Conservation (phyloP, 257 asterid species). For the Petunia axillaris region DNA sequence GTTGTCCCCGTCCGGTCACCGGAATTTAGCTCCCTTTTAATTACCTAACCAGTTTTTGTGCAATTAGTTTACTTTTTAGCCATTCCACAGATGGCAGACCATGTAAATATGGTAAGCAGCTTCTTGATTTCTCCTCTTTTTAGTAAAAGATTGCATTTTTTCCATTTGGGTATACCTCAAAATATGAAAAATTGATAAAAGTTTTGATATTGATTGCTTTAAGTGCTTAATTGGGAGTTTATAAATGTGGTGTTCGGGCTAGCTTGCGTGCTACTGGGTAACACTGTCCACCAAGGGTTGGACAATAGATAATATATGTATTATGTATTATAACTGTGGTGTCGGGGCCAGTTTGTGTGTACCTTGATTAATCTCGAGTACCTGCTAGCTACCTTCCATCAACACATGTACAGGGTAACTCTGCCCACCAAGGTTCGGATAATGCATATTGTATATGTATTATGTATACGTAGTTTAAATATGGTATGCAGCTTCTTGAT, state of each 20-base stretch:
- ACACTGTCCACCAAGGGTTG: too few relatives aligned
- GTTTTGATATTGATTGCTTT: neutral
- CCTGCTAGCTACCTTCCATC: too few relatives aligned
- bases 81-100: slow-evolving; percentile 14
- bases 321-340: too few relatives aligned
- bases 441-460: too few relatives aligned
- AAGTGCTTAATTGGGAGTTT: neutral
- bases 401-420: too few relatives aligned
- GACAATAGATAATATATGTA: too few relatives aligned
- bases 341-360: too few relatives aligned
- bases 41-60: neutral
- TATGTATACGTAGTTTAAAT: neutral
- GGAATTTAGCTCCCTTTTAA: neutral
- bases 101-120: neutral
- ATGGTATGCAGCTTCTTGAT: neutral
- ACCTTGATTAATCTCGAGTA: too few relatives aligned
- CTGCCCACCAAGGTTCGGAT: too few relatives aligned
- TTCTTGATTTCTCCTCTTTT: neutral
- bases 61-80: neutral
- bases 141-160: neutral
- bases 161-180: neutral
- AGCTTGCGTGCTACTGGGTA: too few relatives aligned
- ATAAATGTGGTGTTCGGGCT: too few relatives aligned
- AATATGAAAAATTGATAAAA: neutral
- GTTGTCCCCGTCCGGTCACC: neutral